These are phyloP conservation scores for Pseudogymnoascus sp. DNA, from an alignment of 2,329 filamentous ascomycete species.

Conservation along the genomic window DNA sequence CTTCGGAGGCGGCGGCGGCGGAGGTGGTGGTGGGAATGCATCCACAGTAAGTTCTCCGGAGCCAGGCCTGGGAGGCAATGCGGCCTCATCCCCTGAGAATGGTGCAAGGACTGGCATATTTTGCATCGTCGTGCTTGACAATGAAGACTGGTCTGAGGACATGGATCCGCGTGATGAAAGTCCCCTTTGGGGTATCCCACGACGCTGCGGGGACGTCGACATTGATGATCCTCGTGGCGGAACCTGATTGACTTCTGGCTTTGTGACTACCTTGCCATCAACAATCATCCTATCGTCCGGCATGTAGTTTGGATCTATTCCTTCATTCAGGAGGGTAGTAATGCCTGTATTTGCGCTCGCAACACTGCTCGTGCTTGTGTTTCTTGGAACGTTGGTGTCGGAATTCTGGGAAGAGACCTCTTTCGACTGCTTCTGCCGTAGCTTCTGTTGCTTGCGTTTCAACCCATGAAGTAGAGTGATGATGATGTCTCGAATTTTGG, in stretches of 20 bases:
- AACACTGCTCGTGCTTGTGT: slow-evolving; percentile 53
- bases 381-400: slow-evolving; percentile 27
- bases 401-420: slow-evolving; percentile 32
- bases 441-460: slow-evolving; percentile 92
- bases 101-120: slow-evolving; percentile 68
- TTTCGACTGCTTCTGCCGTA: slow-evolving; percentile 58
- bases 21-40: slow-evolving; percentile 60
- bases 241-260: slow-evolving; percentile 38
- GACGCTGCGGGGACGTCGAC: slow-evolving; percentile 18
- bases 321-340: slow-evolving; percentile 54
- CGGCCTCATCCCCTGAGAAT: slow-evolving; percentile 57
- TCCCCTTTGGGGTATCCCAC: slow-evolving; percentile 37
- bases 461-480: slow-evolving; percentile 93
- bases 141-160: slow-evolving; percentile 56
- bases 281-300: slow-evolving; percentile 5
- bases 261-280: slow-evolving; percentile 8
- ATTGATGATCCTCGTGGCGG: background rate
- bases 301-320: slow-evolving; percentile 28
- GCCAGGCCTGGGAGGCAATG: slow-evolving; percentile 39
- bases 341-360: slow-evolving; percentile 52
- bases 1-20: slow-evolving; percentile 67
- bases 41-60: slow-evolving; percentile 44
- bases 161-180: slow-evolving; percentile 42
- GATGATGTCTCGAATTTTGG: slow-evolving; percentile 94
- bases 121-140: slow-evolving; percentile 72